Conservation (phyloP, 768 basidiomycete genomes). For the Amanita jacksonii region DNA sequence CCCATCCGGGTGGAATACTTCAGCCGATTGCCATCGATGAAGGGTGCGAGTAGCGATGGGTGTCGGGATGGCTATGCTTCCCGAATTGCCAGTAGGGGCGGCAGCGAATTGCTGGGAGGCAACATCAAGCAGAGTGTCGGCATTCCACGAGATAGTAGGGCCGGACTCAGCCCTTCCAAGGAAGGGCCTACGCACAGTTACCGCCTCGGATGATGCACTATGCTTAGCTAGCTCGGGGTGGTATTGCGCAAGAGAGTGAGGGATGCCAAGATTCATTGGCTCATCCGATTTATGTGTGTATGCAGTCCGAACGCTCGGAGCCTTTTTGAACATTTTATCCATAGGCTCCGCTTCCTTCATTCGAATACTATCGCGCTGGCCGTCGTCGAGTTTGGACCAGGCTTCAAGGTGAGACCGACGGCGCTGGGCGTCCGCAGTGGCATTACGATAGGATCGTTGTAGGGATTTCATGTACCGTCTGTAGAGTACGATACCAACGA, state of each 20-base stretch:
- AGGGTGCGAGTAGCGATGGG: conserved; percentile 40
- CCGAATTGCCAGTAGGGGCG: conserved; percentile 28
- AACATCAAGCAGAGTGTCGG: background rate
- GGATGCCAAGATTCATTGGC: conserved; percentile 27
- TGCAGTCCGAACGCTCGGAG: conserved; percentile 44
- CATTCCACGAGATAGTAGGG: conserved; percentile 39
- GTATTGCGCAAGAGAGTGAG: conserved; percentile 49
- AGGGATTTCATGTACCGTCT: conserved; percentile 36
- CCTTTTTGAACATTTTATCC: conserved; percentile 63
- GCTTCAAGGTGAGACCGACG: conserved; percentile 37
- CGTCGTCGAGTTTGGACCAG: conserved; percentile 53
- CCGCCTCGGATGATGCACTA: conserved; percentile 12
- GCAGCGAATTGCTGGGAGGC: background rate
- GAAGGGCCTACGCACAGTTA: conserved; percentile 25
- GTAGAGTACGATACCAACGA: conserved; percentile 47
- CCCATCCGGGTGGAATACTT: conserved; percentile 25
- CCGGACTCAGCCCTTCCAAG: conserved; percentile 33
- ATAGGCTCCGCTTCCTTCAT: conserved; percentile 40
- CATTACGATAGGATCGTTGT: conserved; percentile 28
- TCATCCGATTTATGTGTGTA: conserved; percentile 41
- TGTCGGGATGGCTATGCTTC: conserved; percentile 51
- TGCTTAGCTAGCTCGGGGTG: conserved; percentile 39
- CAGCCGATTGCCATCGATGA: conserved; percentile 63
- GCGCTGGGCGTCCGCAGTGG: conserved; percentile 29
- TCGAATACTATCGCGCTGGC: conserved; percentile 36